Percentiles rank a stretch among this genome's conserved stretches.
Conservation (phyloP, 2,329 filamentous ascomycete genomes). For the Septoria linicola region DNA sequence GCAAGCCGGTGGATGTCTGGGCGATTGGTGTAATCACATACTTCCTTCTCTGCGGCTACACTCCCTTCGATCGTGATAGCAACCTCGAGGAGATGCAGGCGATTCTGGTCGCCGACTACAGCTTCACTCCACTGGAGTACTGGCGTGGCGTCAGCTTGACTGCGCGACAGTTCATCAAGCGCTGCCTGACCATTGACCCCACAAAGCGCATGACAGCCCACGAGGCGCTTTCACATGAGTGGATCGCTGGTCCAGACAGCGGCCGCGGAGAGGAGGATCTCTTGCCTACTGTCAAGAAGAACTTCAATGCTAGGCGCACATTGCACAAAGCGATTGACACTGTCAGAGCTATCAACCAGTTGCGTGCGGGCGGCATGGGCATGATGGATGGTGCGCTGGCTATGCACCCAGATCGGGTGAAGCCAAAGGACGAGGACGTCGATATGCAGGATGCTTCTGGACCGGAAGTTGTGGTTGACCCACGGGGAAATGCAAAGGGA, state of each 20-base stretch:
- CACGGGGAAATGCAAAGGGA: constrained; percentile 58
- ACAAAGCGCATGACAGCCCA: constrained; percentile 86
- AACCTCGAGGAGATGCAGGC: constrained; percentile 99
- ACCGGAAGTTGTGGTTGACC: constrained; percentile 51
- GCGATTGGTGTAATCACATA: constrained; percentile 98
- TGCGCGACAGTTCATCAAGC: constrained; percentile 85
- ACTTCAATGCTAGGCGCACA: constrained; percentile 65
- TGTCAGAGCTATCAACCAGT: constrained; percentile 66
- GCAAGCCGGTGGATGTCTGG: constrained; percentile 98
- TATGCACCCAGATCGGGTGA: constrained; percentile 49
- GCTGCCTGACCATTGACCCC: constrained; percentile 88
- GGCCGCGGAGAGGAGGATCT: constrained; percentile 54
- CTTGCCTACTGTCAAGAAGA: constrained; percentile 66
- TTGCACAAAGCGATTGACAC: constrained; percentile 68
- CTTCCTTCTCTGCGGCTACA: constrained; percentile 96
- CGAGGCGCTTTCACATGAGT: constrained; percentile 65
- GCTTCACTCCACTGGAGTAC: constrained; percentile 90
- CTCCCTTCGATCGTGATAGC: constrained; percentile 93
- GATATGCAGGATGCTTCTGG: constrained; percentile 44
- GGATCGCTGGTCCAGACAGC: constrained; percentile 59
- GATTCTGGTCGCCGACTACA: constrained; percentile 94
- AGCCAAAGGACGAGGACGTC: constrained; percentile 33
- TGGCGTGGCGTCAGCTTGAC: constrained; percentile 88
- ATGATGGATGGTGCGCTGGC: constrained; percentile 63
- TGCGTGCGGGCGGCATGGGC: constrained; percentile 58